phyloP scores from a whole-genome alignment of 495 filamentous ascomycete genomes.

The Aspergillus ostianus region DNA sequence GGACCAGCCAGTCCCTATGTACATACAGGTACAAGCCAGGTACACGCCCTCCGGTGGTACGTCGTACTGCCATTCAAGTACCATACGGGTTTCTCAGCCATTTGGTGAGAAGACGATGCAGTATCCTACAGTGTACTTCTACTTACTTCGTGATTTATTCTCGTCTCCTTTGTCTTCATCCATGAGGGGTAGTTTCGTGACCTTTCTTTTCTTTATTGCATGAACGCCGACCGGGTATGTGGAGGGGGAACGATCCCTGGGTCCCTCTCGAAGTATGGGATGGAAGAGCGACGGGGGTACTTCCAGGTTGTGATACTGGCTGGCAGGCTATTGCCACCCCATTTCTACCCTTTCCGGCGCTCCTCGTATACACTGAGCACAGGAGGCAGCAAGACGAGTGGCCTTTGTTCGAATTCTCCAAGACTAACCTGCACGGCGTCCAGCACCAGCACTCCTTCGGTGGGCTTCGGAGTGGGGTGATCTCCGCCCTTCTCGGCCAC shows the following conservation, averaged over 20 bases:
- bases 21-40: not conserved
- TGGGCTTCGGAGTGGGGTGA: constrained; percentile 27
- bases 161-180: not conserved
- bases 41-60: not conserved
- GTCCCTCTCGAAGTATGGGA: not conserved
- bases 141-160: no score
- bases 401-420: constrained; percentile 18
- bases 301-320: constrained; percentile 15
- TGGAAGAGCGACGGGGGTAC: not conserved
- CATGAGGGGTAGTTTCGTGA: not conserved
- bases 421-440: constrained; percentile 15
- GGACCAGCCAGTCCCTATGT: not conserved
- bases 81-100: not conserved
- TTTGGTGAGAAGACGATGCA: no score
- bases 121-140: no score
- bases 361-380: not conserved
- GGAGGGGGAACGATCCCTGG: not conserved
- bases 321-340: constrained; percentile 10
- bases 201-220: not conserved
- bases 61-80: not conserved
- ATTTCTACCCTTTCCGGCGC: constrained; percentile 1
- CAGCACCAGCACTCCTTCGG: constrained; percentile 23
- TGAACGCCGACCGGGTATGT: not conserved
- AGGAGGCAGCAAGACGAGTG: constrained; percentile 14
- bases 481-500: constrained; percentile 26